Conservation (phyloP, 768 basidiomycete genomes). For the Lactifluus volemus region DNA sequence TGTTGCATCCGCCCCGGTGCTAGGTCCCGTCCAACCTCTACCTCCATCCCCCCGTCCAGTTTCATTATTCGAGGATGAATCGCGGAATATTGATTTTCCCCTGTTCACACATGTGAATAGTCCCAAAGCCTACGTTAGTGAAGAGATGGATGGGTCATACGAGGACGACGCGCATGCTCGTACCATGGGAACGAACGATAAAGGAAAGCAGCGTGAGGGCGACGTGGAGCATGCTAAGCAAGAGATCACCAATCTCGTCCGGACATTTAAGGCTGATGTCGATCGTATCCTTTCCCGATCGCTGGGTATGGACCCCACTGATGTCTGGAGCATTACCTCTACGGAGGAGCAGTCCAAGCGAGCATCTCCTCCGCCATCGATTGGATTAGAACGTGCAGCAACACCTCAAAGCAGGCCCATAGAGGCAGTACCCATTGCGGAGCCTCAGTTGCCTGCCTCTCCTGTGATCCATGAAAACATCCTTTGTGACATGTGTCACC, state of each 20-base stretch:
- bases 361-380: background rate
- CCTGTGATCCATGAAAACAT: conserved; percentile 43
- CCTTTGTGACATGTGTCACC: conserved; percentile 57
- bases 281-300: conserved; percentile 35
- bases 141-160: conserved; percentile 1
- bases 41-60: conserved; percentile 19
- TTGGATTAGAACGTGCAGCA: background rate
- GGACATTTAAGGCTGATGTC: conserved; percentile 47
- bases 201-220: conserved; percentile 20
- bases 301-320: conserved; percentile 26
- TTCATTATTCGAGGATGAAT: background rate
- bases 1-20: conserved; percentile 10
- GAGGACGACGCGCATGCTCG: background rate
- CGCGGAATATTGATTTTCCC: background rate
- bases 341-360: background rate
- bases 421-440: background rate
- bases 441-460: background rate
- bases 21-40: conserved; percentile 20
- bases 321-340: conserved; percentile 3
- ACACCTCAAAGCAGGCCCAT: background rate
- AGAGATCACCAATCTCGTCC: conserved; percentile 40
- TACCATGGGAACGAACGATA: background rate
- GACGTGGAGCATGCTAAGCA: conserved; percentile 37
- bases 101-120: background rate
- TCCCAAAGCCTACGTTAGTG: background rate